Evolutionary conservation across 2,329 filamentous ascomycete genomes (phyloP).

Genomic region (Penicillium freii): DNA sequence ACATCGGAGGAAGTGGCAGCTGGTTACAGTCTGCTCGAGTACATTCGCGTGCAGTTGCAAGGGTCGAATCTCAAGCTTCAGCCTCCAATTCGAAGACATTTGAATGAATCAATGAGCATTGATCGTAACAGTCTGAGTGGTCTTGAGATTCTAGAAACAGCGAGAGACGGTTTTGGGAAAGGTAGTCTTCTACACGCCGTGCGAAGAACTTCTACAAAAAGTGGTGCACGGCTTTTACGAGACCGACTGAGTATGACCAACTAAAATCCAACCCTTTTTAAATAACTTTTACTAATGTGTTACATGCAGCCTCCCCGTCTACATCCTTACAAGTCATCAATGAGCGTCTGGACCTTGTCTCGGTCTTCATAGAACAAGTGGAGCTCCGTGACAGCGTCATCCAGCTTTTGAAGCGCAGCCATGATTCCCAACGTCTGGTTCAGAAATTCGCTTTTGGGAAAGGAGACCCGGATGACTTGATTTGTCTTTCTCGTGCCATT

Average conservation of each 20-base stretch:
- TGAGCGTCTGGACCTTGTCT: constrained; percentile 75
- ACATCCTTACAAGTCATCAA: constrained; percentile 80
- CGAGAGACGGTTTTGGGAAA: constrained; percentile 72
- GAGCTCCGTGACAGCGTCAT: constrained; percentile 69
- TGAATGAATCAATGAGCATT: constrained; percentile 78
- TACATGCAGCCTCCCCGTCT: constrained; percentile 66
- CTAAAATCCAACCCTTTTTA: background rate
- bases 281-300: constrained; percentile 14
- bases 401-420: constrained; percentile 67
- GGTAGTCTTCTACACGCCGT: constrained; percentile 91
- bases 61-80: constrained; percentile 78
- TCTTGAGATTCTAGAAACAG: constrained; percentile 82
- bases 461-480: constrained; percentile 87
- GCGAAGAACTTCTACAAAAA: constrained; percentile 84
- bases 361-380: constrained; percentile 65
- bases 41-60: constrained; percentile 75
- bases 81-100: constrained; percentile 71
- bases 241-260: constrained; percentile 68
- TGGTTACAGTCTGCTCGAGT: constrained; percentile 77
- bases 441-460: constrained; percentile 92
- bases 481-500: constrained; percentile 80
- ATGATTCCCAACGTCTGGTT: constrained; percentile 83
- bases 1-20: constrained; percentile 69
- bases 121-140: constrained; percentile 89
- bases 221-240: constrained; percentile 78